Percentiles rank a stretch among this genome's conserved stretches.
These are phyloP conservation scores for Thelephora ganbajun DNA, from an alignment of 768 basidiomycete species.

Conservation along the genomic window DNA sequence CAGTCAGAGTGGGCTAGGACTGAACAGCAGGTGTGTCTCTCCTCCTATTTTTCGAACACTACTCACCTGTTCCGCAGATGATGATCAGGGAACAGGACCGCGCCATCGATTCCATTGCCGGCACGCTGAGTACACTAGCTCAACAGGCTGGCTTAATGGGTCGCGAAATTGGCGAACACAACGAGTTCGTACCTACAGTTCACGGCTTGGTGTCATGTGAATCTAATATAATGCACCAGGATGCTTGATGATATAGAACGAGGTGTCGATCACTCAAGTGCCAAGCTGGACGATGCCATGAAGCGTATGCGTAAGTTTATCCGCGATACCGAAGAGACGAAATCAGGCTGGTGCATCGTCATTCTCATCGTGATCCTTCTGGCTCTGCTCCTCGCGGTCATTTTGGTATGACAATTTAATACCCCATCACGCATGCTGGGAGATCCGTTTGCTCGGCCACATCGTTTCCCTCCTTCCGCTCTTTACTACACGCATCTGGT, in stretches of 20 bases:
- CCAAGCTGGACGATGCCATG: constrained; percentile 52
- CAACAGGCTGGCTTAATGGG: constrained; percentile 95
- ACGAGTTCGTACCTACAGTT: constrained; percentile 46
- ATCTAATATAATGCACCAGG: constrained; percentile 25
- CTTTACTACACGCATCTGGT: no score
- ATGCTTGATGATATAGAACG: constrained; percentile 76
- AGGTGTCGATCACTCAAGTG: constrained; percentile 59
- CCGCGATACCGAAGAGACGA: constrained; percentile 78
- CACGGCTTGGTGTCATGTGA: constrained; percentile 2
- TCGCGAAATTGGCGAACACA: constrained; percentile 81
- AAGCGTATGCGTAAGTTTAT: constrained; percentile 71
- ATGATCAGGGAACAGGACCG: constrained; percentile 83
- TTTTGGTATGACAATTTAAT: constrained; percentile 39
- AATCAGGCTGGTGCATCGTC: constrained; percentile 82
- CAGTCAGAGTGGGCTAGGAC: constrained; percentile 73
- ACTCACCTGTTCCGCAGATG: constrained; percentile 30
- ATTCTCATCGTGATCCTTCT: constrained; percentile 72
- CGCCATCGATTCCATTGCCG: constrained; percentile 77
- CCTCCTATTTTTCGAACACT: not conserved
- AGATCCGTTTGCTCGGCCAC: not conserved
- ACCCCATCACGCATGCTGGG: not conserved
- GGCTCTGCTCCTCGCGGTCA: constrained; percentile 65
- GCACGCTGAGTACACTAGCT: constrained; percentile 70
- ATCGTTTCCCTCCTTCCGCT: not conserved
- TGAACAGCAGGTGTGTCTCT: constrained; percentile 61